Base-by-base conservation (phyloP, 805 yeast species). In the Candida cerambycidarum region DNA sequence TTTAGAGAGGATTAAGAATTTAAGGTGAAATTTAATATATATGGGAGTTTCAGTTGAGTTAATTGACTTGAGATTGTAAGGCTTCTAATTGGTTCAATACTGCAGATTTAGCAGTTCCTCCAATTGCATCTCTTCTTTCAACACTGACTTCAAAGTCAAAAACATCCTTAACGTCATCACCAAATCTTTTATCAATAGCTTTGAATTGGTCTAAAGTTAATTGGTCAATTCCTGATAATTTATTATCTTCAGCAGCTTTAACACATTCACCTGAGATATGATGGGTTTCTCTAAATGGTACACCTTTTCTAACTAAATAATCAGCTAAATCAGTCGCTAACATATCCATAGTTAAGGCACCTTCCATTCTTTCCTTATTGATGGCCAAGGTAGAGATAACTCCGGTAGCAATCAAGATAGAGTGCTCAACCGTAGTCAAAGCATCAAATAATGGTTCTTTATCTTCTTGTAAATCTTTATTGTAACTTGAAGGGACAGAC, bases 191-290 rank as follows among this genome's bases (percentile, higher is more conserved):
- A 58, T 93, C 98, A 52, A 93, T 90, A 27, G 67, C 53, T 64
- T 89, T 72, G 65, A 85, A 89, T 63, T 92, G 96, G 40, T 77
- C 85, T 39, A 87, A 62, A 3, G 85, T 65, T 57, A 93, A 73
- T 62, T 89, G 71, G 64, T 93, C 98, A 61, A 93, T 93, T 41
- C 97, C 97, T 6, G 83, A 69, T 32, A 88, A 69, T 15, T 76
- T 77, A 46, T 74, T 66, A 47, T 79, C 90, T 71, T 93, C 99
- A 5, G 98, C 97, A 34, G 69, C 65, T 49, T 95, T 82, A 35
- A 93, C 99, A 70, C 97, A 93, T 65, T 89, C 96, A 44, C 99
- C 99, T 5, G 97, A 89, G 48, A 93, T 93, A 65, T 93, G 98
- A 70, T 93, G 99, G 1, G 99, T 93, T 69, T 93, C 98, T 74